Percentiles rank a stretch among this genome's conserved stretches.
Conservation (phyloP, 2,329 filamentous ascomycete species). For the Trichoderma sp. region DNA sequence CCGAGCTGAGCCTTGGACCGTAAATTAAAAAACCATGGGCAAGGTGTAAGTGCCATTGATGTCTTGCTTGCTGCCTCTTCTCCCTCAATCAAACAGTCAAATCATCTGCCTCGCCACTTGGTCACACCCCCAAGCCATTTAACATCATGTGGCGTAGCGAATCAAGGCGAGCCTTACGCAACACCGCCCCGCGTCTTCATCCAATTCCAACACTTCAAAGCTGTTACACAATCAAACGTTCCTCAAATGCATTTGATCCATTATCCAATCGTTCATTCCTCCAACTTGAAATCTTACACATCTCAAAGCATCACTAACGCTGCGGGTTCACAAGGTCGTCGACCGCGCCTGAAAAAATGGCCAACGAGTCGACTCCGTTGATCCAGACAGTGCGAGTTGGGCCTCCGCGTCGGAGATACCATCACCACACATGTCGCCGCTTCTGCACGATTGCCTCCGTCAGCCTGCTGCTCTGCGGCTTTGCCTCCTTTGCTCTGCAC, state of each 20-base stretch:
- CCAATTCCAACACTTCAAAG: not conserved
- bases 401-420: slow-evolving; percentile 55
- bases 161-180: slow-evolving; percentile 7
- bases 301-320: not conserved
- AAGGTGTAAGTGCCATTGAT: slow-evolving; percentile 19
- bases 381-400: slow-evolving; percentile 63
- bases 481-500: slow-evolving; percentile 52
- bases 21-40: slow-evolving; percentile 9
- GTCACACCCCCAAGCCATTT: not conserved
- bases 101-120: slow-evolving; percentile 5
- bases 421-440: slow-evolving; percentile 61
- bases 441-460: slow-evolving; percentile 65
- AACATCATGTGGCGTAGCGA: slow-evolving; percentile 12
- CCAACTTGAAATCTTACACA: not conserved
- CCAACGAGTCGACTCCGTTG: slow-evolving; percentile 64
- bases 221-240: not conserved
- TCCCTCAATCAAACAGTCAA: not conserved
- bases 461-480: slow-evolving; percentile 54
- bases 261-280: not conserved
- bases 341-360: slow-evolving; percentile 36
- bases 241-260: not conserved
- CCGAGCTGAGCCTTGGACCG: not conserved
- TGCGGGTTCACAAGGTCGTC: slow-evolving; percentile 20
- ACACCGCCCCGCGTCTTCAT: slow-evolving; percentile 10
- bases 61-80: not conserved